Conservation (phyloP, 176 grass and related monocot species). For the Tuctoria greenei region DNA sequence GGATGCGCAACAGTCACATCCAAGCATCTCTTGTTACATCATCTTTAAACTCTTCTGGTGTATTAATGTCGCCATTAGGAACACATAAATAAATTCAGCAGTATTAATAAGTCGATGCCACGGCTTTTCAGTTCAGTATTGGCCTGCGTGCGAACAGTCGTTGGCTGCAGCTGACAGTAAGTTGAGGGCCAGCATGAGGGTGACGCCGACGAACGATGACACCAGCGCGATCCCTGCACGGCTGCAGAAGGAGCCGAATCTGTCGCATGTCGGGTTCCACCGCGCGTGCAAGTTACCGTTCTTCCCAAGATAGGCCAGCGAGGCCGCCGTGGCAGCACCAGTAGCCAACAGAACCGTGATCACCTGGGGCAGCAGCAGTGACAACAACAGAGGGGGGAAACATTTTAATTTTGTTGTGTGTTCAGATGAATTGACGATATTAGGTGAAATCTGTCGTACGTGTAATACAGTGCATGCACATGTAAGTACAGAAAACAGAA, state of each 20-base stretch:
- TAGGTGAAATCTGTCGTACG: slow-evolving; percentile 10
- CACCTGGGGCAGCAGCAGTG: slow-evolving; percentile 58
- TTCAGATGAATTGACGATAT: slow-evolving; percentile 6
- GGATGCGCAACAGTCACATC: slow-evolving; percentile 1
- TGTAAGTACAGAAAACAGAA: slow-evolving; percentile 9
- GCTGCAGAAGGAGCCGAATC: slow-evolving; percentile 69
- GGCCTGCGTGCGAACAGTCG: too few relatives aligned
- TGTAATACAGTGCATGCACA: slow-evolving; percentile 9
- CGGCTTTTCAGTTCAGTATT: slow-evolving; percentile 26
- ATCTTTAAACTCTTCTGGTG: slow-evolving; percentile 6
- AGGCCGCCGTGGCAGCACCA: slow-evolving; percentile 46
- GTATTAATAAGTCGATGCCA: slow-evolving; percentile 7
- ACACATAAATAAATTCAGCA: slow-evolving; percentile 14
- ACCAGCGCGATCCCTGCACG: slow-evolving; percentile 55
- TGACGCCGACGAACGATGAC: slow-evolving; percentile 52
- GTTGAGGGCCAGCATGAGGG: slow-evolving; percentile 52
- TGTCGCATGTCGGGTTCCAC: slow-evolving; percentile 86
- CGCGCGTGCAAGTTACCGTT: slow-evolving; percentile 75
- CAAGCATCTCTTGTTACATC: slow-evolving; percentile 6
- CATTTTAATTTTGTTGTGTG: neutral
- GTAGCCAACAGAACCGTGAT: slow-evolving; percentile 63
- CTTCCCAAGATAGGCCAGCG: slow-evolving; percentile 76
- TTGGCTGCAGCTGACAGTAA: slow-evolving; percentile 36
- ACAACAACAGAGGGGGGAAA: neutral
- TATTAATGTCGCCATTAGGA: neutral